These are phyloP conservation scores for Neurospora sp. DNA, from an alignment of 495 filamentous ascomycete species.

Conservation along the genomic window DNA sequence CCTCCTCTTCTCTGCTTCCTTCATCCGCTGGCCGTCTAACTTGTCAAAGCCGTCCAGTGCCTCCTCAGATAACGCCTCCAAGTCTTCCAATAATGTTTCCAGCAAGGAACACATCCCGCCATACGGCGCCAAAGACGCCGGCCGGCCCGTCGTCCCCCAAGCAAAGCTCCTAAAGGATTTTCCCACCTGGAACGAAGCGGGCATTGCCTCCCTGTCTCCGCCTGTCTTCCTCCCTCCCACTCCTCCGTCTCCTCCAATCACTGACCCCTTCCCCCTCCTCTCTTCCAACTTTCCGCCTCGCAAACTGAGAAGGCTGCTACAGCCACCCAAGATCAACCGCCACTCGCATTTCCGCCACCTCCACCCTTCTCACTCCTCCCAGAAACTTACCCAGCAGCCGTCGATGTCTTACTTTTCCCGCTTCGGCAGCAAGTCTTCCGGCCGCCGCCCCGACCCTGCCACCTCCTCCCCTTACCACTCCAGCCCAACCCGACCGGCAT, in stretches of 20 bases:
- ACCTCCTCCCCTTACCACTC: not conserved
- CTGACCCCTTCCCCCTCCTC: conserved; percentile 18
- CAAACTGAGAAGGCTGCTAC: conserved; percentile 4
- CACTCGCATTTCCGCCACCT: conserved; percentile 25
- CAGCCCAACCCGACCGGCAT: conserved; percentile 11
- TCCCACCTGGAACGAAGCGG: conserved; percentile 8
- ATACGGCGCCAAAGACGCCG: not conserved
- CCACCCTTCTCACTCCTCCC: not conserved
- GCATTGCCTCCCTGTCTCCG: conserved; percentile 1
- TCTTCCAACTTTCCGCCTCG: conserved; percentile 6
- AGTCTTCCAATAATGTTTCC: not conserved
- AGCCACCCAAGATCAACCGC: conserved; percentile 24
- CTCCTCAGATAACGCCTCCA: not conserved
- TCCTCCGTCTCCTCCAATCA: conserved; percentile 2
- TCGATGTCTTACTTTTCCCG: not conserved
- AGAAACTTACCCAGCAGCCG: not conserved
- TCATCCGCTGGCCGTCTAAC: not conserved
- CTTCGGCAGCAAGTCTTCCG: not conserved
- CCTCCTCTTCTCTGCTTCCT: not conserved
- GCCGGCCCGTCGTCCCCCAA: conserved; percentile 3
- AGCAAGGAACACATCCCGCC: not conserved
- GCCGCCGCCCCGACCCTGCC: not conserved
- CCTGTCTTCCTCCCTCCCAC: conserved; percentile 9
- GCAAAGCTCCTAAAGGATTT: conserved; percentile 3
- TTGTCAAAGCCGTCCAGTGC: not conserved